Conservation (phyloP, 1,139 yeast species). For the Diutina mesorugosa region DNA sequence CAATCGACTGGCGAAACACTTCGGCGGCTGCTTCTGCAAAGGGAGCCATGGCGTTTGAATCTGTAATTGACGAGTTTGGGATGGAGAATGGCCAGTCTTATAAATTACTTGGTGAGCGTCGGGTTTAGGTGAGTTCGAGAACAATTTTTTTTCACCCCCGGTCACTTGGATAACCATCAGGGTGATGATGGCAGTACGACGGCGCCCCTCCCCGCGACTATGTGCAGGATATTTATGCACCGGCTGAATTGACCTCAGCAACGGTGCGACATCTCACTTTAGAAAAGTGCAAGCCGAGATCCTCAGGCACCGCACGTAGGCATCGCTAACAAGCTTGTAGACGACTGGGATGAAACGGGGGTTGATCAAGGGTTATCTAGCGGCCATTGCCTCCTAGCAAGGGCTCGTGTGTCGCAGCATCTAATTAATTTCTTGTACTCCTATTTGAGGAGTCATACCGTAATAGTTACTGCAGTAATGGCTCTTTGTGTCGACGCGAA, state of each 20-base stretch:
- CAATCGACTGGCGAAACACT: not conserved
- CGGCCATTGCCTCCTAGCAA: too few species aligned
- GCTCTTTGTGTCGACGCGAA: not conserved
- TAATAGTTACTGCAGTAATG: not conserved
- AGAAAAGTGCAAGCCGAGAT: not conserved
- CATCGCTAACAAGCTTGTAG: too few species aligned
- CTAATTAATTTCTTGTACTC: not conserved
- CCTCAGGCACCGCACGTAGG: not conserved
- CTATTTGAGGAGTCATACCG: not conserved
- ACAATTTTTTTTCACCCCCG: not conserved
- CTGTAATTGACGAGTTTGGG: not conserved
- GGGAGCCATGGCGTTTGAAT: not conserved
- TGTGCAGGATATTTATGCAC: not conserved
- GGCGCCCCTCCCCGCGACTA: not conserved
- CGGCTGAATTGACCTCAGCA: too few species aligned
- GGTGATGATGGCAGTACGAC: not conserved
- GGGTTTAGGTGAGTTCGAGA: not conserved
- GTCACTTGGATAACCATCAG: not conserved
- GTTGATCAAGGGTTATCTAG: too few species aligned
- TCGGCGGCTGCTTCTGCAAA: not conserved
- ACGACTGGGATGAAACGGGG: too few species aligned
- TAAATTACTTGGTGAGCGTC: not conserved
- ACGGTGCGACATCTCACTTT: not conserved
- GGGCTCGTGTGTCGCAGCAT: not conserved
- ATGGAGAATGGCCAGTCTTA: not conserved